These are phyloP conservation scores for Rhodocollybia butyracea DNA, from an alignment of 768 basidiomycete genomes.

Conservation along the genomic window DNA sequence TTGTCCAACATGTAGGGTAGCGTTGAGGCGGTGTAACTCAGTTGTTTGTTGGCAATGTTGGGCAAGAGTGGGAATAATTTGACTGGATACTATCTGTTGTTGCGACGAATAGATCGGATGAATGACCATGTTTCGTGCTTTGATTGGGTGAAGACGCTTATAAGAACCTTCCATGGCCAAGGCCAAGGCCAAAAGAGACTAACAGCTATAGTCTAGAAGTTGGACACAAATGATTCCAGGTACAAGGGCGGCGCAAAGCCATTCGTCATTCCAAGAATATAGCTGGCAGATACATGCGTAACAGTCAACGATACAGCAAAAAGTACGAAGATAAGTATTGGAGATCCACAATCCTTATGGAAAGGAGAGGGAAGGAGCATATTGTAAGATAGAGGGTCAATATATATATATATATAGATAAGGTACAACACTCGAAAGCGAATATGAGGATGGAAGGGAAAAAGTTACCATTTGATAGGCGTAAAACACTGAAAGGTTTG, in stretches of 20 bases:
- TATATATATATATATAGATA: background rate
- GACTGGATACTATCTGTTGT: background rate
- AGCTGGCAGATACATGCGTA: background rate
- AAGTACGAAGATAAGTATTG: background rate
- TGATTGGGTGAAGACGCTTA: too few relatives aligned
- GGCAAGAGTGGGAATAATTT: background rate
- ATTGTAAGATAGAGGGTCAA: background rate
- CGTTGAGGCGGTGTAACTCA: background rate
- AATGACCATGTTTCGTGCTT: background rate
- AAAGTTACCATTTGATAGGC: background rate
- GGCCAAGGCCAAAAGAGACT: too few relatives aligned
- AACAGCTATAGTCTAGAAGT: too few relatives aligned
- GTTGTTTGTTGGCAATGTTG: background rate
- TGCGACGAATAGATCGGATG: background rate
- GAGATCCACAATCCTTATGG: background rate
- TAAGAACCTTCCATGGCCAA: too few relatives aligned
- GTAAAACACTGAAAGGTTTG: background rate
- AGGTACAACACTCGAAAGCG: background rate
- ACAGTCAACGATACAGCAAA: background rate
- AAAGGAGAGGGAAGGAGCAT: background rate
- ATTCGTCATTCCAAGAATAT: too few relatives aligned
- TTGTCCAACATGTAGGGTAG: constrained; percentile 43
- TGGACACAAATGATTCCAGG: too few relatives aligned
- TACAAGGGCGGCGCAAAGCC: too few relatives aligned
- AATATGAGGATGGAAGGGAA: background rate